Base-by-base conservation (phyloP, 2,329 filamentous ascomycete genomes). In the Neopestalotiopsis sp. region DNA sequence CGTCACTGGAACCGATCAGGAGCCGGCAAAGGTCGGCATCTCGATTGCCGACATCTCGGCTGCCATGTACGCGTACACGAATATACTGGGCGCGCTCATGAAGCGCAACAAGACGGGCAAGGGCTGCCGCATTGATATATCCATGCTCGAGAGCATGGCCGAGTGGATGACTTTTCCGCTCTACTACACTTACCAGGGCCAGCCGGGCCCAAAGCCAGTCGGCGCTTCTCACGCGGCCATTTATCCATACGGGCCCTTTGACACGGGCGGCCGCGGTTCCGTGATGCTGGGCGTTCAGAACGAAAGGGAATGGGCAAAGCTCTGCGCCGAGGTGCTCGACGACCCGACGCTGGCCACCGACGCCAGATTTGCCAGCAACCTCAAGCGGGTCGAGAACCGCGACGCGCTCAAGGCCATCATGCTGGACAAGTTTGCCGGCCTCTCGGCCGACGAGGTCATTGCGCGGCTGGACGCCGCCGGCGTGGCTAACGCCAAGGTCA, bases 201-300 rank as follows among this genome's bases (percentile, higher is more conserved):
- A 84, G 2, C 70, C 81, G 0, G 78, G 80, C 0, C 86, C 86
- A 0, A 75, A 76, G 1, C 80, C 84, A 2, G 81, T 81, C 0
- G 87, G 87, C 1, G 86, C 87, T 0, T 83, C 85, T 1, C 87
- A 89, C 70, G 85, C 86, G 0, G 78, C 84, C 0, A 87, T 89
- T 5, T 89, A 88, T 69, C 87, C 87, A 0, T 89, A 89, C 62
- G 87, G 87, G 0, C 86, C 86, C 0, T 89, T 89, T 61, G 77
- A 83, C 45, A 84, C 86, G 0, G 83, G 83, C 0, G 81, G 82
- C 10, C 82, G 81, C 0, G 81, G 81, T 0, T 81, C 83, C 0
- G 86, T 89, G 14, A 88, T 88, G 85, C 76, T 89, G 4, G 87
- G 86, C 0, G 81, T 89, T 28, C 87, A 89, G 72, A 89, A 89